Evolutionary conservation across 805 yeast genomes (phyloP), one percentile per base, ranked within the genome.

Genomic region (Yarrowia deformans): DNA sequence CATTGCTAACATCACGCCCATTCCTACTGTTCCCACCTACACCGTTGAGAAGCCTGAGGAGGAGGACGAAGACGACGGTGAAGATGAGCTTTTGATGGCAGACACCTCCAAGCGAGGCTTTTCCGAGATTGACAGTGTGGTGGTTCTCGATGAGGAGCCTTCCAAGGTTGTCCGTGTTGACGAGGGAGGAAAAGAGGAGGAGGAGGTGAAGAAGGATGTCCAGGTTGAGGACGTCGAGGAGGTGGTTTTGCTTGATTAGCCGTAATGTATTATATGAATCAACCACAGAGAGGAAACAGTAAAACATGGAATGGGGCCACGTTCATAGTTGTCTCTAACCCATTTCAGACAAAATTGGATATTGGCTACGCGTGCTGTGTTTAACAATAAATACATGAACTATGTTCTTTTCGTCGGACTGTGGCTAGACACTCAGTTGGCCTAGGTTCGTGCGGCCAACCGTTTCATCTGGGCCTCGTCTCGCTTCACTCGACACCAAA

Each of bases 401-500:
- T 54, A 54, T 54, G 69, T 55, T 49, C 43, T 39, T 23, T 23
- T 23, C 29, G 29, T 23, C 29, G 29, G 29, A 4, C 29, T 23
- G 29, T 23, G 29, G 29, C 29, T n/a, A n/a, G n/a, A n/a, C n/a
- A n/a, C n/a, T n/a, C n/a, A n/a, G n/a, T n/a, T n/a, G n/a, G n/a
- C n/a, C n/a, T n/a, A n/a, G n/a, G 29, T 23, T 13, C 37, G 0
- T 8, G 10, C 14, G 2, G 23, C 18, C 23, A 68, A 18, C 18
- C 58, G 29, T 64, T 55, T 64, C 69, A 46, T 67, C 40, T 42
- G 63, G 1, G 71, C 70, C 37, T 68, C 70, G 13, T 58, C 70
- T 39, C 97, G 83, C 79, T 90, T 90, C 23, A 93, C 97, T 72
- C 98, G 84, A 78, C 89, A 88, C 87, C 90, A 93, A 77, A 93